Evolutionary conservation across 129 eudicot genomes (phyloP).

Genomic region (Pseudognaphalium luteoalbum): DNA sequence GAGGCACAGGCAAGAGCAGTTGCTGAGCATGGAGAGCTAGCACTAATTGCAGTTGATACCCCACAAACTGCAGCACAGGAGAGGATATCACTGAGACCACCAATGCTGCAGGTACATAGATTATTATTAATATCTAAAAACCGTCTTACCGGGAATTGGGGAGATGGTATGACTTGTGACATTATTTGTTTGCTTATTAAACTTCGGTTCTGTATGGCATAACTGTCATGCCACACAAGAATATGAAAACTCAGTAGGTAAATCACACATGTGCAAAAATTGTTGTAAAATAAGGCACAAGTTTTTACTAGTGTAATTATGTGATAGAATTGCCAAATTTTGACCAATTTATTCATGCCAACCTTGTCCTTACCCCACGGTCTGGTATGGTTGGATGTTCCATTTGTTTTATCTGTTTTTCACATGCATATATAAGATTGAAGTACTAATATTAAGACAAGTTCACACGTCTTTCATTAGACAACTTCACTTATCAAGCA

Average conservation of each 20-base stretch:
- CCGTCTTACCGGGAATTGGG: background rate
- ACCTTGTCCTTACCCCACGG: background rate
- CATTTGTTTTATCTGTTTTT: conserved; percentile 4
- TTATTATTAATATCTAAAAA: background rate
- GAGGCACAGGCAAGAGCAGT: conserved; percentile 84
- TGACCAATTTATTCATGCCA: background rate
- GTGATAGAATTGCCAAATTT: background rate
- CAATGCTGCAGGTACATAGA: conserved; percentile 77
- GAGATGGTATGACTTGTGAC: conserved; percentile 18
- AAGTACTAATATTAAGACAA: too few relatives aligned
- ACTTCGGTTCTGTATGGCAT: conserved; percentile 4
- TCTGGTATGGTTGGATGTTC: conserved; percentile 13
- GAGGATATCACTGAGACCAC: conserved; percentile 83
- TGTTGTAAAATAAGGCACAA: background rate
- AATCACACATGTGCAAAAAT: conserved; percentile 10
- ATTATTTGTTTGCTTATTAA: background rate
- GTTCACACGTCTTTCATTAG: background rate
- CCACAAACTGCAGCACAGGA: conserved; percentile 71
- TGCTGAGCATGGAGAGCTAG: conserved; percentile 94
- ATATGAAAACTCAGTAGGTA: conserved; percentile 9
- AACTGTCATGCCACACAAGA: background rate
- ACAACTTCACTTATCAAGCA: background rate
- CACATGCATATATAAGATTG: background rate
- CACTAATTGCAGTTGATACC: conserved; percentile 81
- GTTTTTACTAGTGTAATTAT: background rate